These are phyloP conservation scores for Priceomyces carsonii DNA, from an alignment of 805 yeast species.

Conservation along the genomic window DNA sequence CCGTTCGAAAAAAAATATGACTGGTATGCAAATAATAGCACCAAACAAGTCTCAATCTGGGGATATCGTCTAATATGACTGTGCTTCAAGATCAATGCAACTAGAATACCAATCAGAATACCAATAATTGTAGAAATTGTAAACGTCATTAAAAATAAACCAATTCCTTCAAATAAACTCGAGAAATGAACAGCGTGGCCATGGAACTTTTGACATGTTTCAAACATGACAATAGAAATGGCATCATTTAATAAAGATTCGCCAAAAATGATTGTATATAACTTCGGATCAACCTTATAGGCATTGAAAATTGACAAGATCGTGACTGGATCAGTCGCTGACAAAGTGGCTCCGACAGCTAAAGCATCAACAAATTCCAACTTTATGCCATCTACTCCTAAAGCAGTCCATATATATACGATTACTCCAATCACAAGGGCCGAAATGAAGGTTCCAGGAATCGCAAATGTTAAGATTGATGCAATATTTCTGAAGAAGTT, in stretches of 20 bases:
- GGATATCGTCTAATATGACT: constrained; percentile 92
- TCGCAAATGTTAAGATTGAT: constrained; percentile 88
- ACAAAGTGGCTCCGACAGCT: constrained; percentile 95
- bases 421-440: constrained; percentile 90
- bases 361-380: constrained; percentile 96
- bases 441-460: constrained; percentile 94
- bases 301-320: constrained; percentile 95
- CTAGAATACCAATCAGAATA: constrained; percentile 78
- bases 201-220: constrained; percentile 94
- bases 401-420: constrained; percentile 82
- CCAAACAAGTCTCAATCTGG: constrained; percentile 94
- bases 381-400: constrained; percentile 85
- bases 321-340: constrained; percentile 99
- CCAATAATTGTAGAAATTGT: constrained; percentile 91
- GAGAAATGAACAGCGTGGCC: constrained; percentile 74
- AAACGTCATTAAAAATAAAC: constrained; percentile 89
- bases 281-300: constrained; percentile 95
- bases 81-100: constrained; percentile 88
- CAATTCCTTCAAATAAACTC: constrained; percentile 89
- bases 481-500: constrained; percentile 92
- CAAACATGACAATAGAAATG: constrained; percentile 97
- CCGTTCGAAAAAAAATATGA: constrained; percentile 98
- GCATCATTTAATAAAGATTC: constrained; percentile 96
- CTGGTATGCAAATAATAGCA: constrained; percentile 87
- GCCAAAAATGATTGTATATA: constrained; percentile 96